Evolutionary conservation across 2,329 filamentous ascomycete genomes (phyloP), one percentile per base, ranked within the genome.

Genomic region (Trichoderma hamatum): DNA sequence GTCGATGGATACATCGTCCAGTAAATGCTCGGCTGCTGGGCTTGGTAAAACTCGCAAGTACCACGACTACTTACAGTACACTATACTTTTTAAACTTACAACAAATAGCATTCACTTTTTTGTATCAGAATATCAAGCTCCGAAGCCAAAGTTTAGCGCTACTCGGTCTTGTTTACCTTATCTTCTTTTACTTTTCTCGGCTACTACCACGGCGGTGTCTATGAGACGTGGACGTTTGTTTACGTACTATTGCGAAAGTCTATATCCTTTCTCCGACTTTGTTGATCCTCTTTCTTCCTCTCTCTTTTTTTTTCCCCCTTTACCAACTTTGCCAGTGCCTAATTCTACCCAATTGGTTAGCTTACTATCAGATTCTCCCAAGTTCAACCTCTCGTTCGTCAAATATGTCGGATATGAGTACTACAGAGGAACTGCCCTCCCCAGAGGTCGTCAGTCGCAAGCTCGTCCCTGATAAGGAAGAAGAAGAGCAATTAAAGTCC

Each of bases 401-500:
- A 6, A 24, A 13, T 26, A 36, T 26, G 28, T 26, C 11, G 13
- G 30, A 14, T 13, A 52, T 63, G 60, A 30, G 36, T 36, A 10
- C 30, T 26, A 36, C 60, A 34, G 21, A 52, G 21, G 21, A 13
- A 16, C 21, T 16, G 4, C 32, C 13, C 9, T n/a, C 43, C 14
- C 49, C 26, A 55, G 30, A 16, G 13, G 21, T 16, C 21, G n/a
- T 16, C 21, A 7, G 5, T 19, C 30, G 34, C 3, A 19, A 56
- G 11, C 6, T 26, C 2, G n/a, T 11, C 24, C 14, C 21, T 16
- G 7, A 5, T 19, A 2, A 11, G 5, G 55, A 59, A 9, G 21
- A 68, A 26, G 70, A 73, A 7, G 70, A 71, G 28, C 65, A 71
- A 19, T 51, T 69, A 21, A 73, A 76, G 39, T 55, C 73, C n/a